phyloP scores from a whole-genome alignment of 2,329 filamentous ascomycete species.

The Epichloe glyceriae region DNA sequence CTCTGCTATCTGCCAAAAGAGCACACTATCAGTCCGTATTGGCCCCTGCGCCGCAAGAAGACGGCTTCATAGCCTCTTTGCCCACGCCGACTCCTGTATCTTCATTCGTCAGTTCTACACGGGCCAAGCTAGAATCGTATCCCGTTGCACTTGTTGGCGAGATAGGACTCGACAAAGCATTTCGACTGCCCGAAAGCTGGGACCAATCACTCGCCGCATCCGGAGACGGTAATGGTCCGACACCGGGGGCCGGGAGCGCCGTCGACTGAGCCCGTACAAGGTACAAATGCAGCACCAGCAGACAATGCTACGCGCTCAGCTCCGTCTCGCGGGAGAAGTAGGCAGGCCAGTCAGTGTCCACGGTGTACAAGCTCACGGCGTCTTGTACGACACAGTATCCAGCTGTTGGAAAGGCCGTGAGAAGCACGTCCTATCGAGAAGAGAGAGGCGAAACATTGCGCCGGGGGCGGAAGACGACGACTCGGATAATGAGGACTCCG shows the following conservation, averaged over 20 bases:
- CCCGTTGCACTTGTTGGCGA: constrained; percentile 62
- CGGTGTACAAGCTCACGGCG: constrained; percentile 64
- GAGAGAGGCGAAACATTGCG: constrained; percentile 39
- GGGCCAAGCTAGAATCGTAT: constrained; percentile 38
- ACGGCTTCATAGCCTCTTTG: constrained; percentile 33
- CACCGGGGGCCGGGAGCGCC: constrained; percentile 60
- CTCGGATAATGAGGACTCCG: constrained; percentile 23
- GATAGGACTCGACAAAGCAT: constrained; percentile 64
- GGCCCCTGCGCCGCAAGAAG: constrained; percentile 33
- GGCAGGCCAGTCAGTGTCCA: constrained; percentile 54
- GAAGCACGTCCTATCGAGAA: constrained; percentile 44
- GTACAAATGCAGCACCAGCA: constrained; percentile 59
- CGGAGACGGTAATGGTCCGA: constrained; percentile 29
- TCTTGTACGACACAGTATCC: constrained; percentile 51
- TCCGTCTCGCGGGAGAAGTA: constrained; percentile 57
- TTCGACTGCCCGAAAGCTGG: constrained; percentile 55
- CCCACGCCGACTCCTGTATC: constrained; percentile 49
- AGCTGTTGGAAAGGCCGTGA: constrained; percentile 61
- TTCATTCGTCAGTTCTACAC: constrained; percentile 42
- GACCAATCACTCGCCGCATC: constrained; percentile 19
- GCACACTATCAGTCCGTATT: constrained; percentile 57
- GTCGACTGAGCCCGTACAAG: constrained; percentile 52
- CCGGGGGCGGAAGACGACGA: constrained; percentile 29
- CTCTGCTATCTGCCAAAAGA: constrained; percentile 25
- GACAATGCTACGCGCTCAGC: constrained; percentile 50